Conservation (phyloP, 306 rosid genomes). For the Myrica gale region DNA sequence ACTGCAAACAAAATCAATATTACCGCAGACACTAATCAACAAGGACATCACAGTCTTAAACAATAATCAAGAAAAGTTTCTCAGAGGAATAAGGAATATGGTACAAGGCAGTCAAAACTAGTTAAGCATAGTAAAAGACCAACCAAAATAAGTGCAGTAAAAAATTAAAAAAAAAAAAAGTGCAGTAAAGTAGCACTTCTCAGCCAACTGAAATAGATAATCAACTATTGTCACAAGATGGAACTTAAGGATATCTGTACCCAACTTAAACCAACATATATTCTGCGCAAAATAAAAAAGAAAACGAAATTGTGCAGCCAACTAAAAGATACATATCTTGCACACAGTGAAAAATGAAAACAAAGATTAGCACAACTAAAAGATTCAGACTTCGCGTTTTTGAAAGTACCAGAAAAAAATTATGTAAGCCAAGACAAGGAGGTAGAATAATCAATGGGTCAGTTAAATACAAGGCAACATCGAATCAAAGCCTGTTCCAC, state of each 20-base stretch:
- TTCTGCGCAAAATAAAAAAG: conserved; percentile 1
- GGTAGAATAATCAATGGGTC: too few relatives aligned
- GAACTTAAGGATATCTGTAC: conserved; percentile 2
- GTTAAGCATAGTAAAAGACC: not conserved
- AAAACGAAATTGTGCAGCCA: conserved; percentile 6
- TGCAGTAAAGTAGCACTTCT: not conserved
- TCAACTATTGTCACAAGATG: not conserved
- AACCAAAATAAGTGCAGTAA: not conserved
- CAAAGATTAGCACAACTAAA: too few relatives aligned
- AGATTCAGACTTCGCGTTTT: not conserved
- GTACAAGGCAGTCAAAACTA: conserved; percentile 1
- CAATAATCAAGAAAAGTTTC: not conserved
- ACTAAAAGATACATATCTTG: not conserved
- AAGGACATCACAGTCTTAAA: not conserved
- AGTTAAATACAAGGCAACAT: not conserved
- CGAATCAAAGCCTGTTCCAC: not conserved
- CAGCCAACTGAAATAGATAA: conserved; percentile 8
- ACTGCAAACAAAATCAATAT: not conserved
- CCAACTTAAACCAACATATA: conserved; percentile 15
- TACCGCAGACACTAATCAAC: not conserved
- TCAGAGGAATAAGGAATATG: not conserved
- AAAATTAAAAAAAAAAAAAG: too few relatives aligned
- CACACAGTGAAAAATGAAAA: too few relatives aligned
- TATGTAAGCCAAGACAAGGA: too few relatives aligned
- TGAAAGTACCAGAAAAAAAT: not conserved